phyloP scores from a whole-genome alignment of 768 basidiomycete genomes.

The Saitozyma sp. region DNA sequence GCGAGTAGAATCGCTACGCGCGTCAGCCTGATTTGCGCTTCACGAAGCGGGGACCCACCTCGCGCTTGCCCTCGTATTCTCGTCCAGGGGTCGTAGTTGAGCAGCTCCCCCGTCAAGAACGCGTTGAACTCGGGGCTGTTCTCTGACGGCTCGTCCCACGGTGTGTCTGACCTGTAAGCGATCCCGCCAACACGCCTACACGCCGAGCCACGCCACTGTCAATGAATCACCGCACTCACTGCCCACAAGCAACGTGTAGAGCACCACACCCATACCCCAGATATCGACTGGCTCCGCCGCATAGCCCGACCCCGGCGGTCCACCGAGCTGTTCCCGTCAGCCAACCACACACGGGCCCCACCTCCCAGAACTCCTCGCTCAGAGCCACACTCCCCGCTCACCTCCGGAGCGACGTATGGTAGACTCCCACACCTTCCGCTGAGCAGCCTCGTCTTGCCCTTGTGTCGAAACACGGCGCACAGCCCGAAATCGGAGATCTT shows the following conservation, averaged over 20 bases:
- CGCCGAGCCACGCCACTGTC: neutral
- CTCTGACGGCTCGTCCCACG: constrained; percentile 90
- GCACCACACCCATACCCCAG: constrained; percentile 93
- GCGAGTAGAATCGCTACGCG: constrained; percentile 69
- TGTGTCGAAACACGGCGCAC: constrained; percentile 83
- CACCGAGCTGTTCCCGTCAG: constrained; percentile 60
- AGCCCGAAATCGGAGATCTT: constrained; percentile 97
- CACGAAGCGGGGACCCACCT: constrained; percentile 58
- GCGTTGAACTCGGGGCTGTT: constrained; percentile 75
- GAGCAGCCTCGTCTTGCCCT: constrained; percentile 74
- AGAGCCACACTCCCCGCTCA: constrained; percentile 50
- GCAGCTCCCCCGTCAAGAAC: constrained; percentile 72
- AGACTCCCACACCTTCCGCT: constrained; percentile 85
- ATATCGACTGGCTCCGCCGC: constrained; percentile 89
- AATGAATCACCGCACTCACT: constrained; percentile 58
- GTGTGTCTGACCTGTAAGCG: constrained; percentile 67
- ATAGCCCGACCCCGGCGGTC: constrained; percentile 63
- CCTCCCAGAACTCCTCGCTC: neutral
- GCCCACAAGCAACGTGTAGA: constrained; percentile 85
- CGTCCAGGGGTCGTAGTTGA: constrained; percentile 76
- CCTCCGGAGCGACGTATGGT: constrained; percentile 94
- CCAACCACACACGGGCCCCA: neutral
- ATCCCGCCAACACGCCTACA: neutral
- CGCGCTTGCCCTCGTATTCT: constrained; percentile 62
- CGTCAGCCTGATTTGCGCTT: constrained; percentile 1